These are phyloP conservation scores for Wickerhamomyces strasburgensis DNA, from an alignment of 805 yeast species.

Conservation along the genomic window DNA sequence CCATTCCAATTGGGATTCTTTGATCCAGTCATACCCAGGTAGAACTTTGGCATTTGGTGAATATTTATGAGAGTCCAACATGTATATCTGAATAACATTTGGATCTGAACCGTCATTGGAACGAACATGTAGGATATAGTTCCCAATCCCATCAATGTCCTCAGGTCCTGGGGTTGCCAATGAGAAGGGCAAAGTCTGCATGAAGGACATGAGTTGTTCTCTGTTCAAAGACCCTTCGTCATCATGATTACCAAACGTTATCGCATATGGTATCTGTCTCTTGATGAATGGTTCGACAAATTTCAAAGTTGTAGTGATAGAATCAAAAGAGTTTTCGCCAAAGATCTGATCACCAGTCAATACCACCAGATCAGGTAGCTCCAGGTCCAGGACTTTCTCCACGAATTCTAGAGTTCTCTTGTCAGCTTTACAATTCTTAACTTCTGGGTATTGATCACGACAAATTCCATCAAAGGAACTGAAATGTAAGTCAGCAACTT, in stretches of 20 bases:
- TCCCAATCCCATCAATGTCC: slow-evolving; percentile 77
- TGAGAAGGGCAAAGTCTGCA: slow-evolving; percentile 61
- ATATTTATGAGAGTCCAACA: slow-evolving; percentile 81
- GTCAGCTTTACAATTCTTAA: slow-evolving; percentile 65
- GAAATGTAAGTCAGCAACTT: slow-evolving; percentile 88
- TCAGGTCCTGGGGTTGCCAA: slow-evolving; percentile 58
- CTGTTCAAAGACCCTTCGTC: slow-evolving; percentile 74
- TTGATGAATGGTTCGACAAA: slow-evolving; percentile 64
- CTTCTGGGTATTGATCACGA: slow-evolving; percentile 62
- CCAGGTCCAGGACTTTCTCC: slow-evolving; percentile 58
- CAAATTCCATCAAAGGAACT: slow-evolving; percentile 82
- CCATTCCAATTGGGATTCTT: slow-evolving; percentile 60
- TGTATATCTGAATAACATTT: slow-evolving; percentile 53
- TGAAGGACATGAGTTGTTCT: slow-evolving; percentile 52
- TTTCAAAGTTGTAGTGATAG: slow-evolving; percentile 77
- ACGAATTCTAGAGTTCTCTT: slow-evolving; percentile 53
- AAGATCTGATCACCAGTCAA: slow-evolving; percentile 89
- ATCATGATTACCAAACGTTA: slow-evolving; percentile 91
- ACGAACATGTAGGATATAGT: slow-evolving; percentile 55
- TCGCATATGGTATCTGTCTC: slow-evolving; percentile 75
- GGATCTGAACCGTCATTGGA: slow-evolving; percentile 28
- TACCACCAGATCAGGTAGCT: slow-evolving; percentile 80
- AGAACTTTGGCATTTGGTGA: slow-evolving; percentile 58
- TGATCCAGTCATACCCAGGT: slow-evolving; percentile 86
- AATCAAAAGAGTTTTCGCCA: slow-evolving; percentile 76